Base-by-base conservation (phyloP, 2,329 filamentous ascomycete genomes). In the Bisporella sp. region DNA sequence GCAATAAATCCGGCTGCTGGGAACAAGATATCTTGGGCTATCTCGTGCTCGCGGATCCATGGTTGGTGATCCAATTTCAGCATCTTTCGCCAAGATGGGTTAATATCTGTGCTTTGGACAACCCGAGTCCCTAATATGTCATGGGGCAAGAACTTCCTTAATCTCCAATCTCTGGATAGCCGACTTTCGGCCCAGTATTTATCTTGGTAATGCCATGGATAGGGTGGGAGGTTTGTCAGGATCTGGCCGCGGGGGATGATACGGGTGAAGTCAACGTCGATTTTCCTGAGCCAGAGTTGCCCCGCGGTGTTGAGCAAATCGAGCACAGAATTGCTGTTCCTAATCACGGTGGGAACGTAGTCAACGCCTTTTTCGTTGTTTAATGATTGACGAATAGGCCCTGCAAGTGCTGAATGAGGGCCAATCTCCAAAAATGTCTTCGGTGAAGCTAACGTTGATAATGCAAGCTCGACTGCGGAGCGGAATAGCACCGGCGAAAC, bases 361-460 rank as follows among this genome's bases (percentile, higher is more conserved):
- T 43, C 41, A 29, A 8, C 21, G 9, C 8, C 12, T 8, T 28
- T 28, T 2, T 43, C 21, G 8, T 8, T 8, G 8, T 46, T 48
- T 11, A 40, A 43, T 21, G 53, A 50, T 30, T 62, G 48, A 0
- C 49, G 51, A 13, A 62, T 54, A 4, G 67, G 66, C 0, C 60
- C 62, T 3, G 46, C 51, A 0, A 69, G 54, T 0, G 63, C 57
- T 1, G 59, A 50, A 49, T 69, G 67, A 0, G 67, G 64, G 0
- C 68, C 66, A 6, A 67, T 43, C 45, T 66, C 65, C 2, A 65
- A 8, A 1, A 60, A 40, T 1, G 60, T 46, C n/a, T 59, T 59
- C 9, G 9, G 9, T 9, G 35, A 39, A 9, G 35, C 13, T 9
- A 13, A 39, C 9, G 13, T 11, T 9, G 9, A 11, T 9, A 39